phyloP scores from a whole-genome alignment of 2,329 filamentous ascomycete species.

The Dactylella cylindrospora region DNA sequence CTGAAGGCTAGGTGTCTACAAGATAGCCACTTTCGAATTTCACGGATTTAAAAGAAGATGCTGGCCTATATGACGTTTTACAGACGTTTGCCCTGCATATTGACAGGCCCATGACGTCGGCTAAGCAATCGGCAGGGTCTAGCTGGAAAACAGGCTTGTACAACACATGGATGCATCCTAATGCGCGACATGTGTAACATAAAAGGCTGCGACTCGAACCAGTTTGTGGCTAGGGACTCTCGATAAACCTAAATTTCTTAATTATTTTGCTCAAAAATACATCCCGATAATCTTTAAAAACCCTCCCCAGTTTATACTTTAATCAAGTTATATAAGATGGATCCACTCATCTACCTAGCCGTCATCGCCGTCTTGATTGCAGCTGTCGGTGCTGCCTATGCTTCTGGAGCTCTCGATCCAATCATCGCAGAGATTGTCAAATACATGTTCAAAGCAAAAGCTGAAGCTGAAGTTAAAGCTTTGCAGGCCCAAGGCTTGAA shows the following conservation, averaged over 20 bases:
- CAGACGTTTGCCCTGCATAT: not conserved
- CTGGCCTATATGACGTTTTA: constrained; percentile 2
- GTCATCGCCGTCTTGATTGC: constrained; percentile 50
- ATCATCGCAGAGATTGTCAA: constrained; percentile 52
- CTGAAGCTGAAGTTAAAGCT: constrained; percentile 53
- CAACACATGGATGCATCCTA: no score
- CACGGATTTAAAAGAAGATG: no score
- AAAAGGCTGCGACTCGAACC: no score
- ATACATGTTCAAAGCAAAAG: constrained; percentile 54
- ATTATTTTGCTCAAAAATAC: no score
- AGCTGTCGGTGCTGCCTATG: constrained; percentile 51
- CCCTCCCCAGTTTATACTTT: no score
- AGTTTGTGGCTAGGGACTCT: no score
- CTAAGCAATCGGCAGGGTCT: not conserved
- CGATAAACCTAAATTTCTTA: no score
- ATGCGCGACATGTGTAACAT: no score
- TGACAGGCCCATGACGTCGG: constrained; percentile 17
- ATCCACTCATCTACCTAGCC: constrained; percentile 49
- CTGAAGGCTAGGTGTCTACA: constrained; percentile 8
- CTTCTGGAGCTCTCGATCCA: constrained; percentile 53
- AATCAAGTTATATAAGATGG: no score
- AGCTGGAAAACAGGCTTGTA: constrained; percentile 3
- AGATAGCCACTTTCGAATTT: no score
- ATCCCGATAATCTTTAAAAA: no score
- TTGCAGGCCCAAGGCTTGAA: constrained; percentile 53